Percentiles rank a stretch among this genome's conserved stretches.
These are phyloP conservation scores for Talaromyces trachyspermus DNA, from an alignment of 495 filamentous ascomycete genomes.

Conservation along the genomic window DNA sequence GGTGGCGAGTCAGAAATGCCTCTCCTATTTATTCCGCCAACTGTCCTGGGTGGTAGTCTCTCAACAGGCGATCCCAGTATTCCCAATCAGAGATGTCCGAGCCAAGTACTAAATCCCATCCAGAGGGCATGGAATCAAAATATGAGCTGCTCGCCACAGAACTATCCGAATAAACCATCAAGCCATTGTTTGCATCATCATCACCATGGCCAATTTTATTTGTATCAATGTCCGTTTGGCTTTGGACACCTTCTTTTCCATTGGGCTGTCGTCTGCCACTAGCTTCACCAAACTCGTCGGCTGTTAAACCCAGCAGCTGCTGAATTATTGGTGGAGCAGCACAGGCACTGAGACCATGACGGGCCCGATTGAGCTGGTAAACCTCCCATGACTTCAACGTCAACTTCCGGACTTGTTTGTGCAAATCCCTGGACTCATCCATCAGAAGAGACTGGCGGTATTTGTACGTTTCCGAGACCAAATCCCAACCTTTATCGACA, in stretches of 20 bases:
- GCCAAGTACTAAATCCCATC: neutral
- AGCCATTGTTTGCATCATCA: neutral
- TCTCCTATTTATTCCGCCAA: neutral
- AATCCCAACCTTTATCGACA: neutral
- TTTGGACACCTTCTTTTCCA: neutral
- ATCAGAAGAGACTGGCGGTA: neutral
- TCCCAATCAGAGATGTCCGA: neutral
- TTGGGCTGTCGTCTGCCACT: neutral
- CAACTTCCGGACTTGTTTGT: neutral
- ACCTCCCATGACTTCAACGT: neutral
- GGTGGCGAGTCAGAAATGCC: neutral
- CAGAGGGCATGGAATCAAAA: neutral
- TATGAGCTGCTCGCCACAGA: neutral
- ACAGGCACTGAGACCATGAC: neutral
- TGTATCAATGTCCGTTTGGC: neutral
- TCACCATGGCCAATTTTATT: neutral
- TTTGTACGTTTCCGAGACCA: neutral
- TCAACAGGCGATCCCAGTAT: neutral
- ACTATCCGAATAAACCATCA: neutral
- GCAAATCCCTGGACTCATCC: neutral
- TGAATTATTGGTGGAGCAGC: neutral
- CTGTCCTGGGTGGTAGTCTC: neutral
- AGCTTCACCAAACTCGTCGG: neutral
- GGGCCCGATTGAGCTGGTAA: neutral
- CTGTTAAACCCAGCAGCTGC: neutral